phyloP scores from a whole-genome alignment of 2,329 filamentous ascomycete species.

The Fusarium xylarioides region DNA sequence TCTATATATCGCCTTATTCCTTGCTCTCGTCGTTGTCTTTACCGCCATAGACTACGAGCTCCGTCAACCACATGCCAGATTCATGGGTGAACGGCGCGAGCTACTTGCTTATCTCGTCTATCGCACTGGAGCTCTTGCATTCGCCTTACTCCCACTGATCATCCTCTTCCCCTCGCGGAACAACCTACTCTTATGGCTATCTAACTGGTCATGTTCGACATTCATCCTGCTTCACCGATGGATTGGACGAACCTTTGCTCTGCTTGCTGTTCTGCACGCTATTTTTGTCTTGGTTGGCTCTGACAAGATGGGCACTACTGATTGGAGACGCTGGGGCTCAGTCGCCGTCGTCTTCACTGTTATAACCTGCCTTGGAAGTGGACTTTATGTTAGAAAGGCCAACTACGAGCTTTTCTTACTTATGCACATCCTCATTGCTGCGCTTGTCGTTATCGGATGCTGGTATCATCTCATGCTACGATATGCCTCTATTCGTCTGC shows the following conservation, averaged over 20 bases:
- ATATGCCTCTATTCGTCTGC: constrained; percentile 36
- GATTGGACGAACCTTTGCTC: constrained; percentile 4
- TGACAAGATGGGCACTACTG: neutral
- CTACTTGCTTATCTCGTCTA: neutral
- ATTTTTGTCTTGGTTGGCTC: neutral
- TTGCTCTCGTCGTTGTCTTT: neutral
- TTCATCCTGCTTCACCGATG: constrained; percentile 11
- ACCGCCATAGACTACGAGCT: neutral
- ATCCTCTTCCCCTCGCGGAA: constrained; percentile 4
- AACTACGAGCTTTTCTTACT: constrained; percentile 58
- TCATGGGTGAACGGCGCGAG: neutral
- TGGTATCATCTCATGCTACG: constrained; percentile 54
- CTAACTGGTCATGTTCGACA: constrained; percentile 2
- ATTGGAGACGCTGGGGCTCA: constrained; percentile 3
- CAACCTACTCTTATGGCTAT: neutral
- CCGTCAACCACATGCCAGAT: neutral
- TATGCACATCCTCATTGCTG: constrained; percentile 53
- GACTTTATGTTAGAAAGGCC: constrained; percentile 44
- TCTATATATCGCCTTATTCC: neutral
- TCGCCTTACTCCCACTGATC: neutral
- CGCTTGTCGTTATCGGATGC: constrained; percentile 53
- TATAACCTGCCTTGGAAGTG: neutral
- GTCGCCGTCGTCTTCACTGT: neutral
- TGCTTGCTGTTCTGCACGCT: neutral
- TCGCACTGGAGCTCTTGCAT: constrained; percentile 4